Evolutionary conservation across 345 rosid species (phyloP).

Genomic region (Lenwebbia sp.): DNA sequence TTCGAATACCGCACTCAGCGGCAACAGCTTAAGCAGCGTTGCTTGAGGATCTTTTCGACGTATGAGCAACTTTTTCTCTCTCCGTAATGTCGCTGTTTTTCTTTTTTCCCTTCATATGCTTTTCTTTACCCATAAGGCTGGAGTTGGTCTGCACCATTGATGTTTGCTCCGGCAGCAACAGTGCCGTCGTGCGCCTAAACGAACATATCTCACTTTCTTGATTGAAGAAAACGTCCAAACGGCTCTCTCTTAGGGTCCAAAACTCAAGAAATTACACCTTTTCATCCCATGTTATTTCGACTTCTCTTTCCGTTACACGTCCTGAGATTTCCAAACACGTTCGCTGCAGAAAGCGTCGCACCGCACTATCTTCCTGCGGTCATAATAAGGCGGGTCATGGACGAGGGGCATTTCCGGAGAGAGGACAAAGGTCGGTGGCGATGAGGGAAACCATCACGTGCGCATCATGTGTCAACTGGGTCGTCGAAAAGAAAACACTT

Average conservation of each 20-base stretch:
- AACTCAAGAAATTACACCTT: neutral
- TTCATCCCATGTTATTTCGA: neutral
- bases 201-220: neutral
- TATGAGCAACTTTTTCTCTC: neutral
- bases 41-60: neutral
- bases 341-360: neutral
- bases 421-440: conserved; percentile 12
- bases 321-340: neutral
- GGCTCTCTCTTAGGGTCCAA: neutral
- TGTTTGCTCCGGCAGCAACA: neutral
- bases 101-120: neutral
- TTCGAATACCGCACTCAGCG: neutral
- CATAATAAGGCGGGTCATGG: neutral
- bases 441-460: conserved; percentile 20
- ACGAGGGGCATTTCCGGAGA: neutral
- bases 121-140: neutral
- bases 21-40: neutral
- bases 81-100: neutral
- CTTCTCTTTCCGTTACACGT: neutral
- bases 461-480: conserved; percentile 7
- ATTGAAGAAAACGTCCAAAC: neutral
- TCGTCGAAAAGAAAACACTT: neutral
- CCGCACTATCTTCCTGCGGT: neutral
- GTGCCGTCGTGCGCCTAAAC: neutral
- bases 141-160: neutral